Evolutionary conservation across 176 grass and related monocot genomes (phyloP).

Genomic region (Canna indica): DNA sequence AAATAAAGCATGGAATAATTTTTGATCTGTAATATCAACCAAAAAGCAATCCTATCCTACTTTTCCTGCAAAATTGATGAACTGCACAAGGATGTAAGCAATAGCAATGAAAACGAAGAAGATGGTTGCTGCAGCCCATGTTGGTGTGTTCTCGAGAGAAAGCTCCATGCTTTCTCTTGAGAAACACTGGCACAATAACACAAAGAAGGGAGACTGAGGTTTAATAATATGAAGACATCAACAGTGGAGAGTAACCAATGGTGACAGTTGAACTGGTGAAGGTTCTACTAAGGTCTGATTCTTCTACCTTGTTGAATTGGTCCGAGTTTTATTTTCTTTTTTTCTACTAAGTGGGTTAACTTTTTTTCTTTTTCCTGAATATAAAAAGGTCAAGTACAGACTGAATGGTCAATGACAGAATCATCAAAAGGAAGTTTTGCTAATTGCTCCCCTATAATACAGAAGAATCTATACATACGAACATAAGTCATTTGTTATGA

Average conservation of each 20-base stretch:
- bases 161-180: neutral
- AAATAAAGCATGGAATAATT: no score
- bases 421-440: no score
- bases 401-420: no score
- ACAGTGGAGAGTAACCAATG: neutral
- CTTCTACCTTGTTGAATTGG: neutral
- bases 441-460: no score
- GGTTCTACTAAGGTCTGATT: neutral
- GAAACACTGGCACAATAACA: neutral
- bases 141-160: slow-evolving; percentile 11
- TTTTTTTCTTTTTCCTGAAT: no score
- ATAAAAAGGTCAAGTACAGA: no score
- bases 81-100: neutral
- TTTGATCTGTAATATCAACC: no score
- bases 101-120: slow-evolving; percentile 2
- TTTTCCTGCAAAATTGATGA: neutral
- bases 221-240: neutral
- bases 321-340: neutral
- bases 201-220: neutral
- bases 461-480: no score
- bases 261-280: neutral
- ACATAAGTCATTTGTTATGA: no score
- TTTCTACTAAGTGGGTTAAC: neutral
- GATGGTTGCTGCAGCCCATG: neutral
- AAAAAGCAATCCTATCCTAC: neutral